Base-by-base conservation (phyloP, 148 eudicot species). In the Linanthus parryae region DNA sequence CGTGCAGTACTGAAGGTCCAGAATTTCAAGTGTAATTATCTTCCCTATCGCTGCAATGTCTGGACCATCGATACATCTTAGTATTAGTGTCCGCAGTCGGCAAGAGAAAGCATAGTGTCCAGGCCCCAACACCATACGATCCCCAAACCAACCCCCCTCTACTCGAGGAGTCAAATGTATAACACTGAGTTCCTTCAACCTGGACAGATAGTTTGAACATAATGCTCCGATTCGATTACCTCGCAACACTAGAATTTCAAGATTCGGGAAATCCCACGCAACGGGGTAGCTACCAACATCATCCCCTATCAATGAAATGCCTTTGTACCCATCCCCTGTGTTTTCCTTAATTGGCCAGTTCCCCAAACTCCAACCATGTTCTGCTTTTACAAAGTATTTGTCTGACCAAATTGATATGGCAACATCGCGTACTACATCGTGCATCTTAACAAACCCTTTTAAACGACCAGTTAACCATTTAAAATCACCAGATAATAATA, bases 401-500 rank as follows among this genome's bases (percentile, higher is more conserved):
- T 52, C 35, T 5, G 68, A 48, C 15, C 76, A 73, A 41, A 80
- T 70, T 20, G 58, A 68, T 43, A 72, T 63, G 49, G 65, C 65
- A 25, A 75, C 59, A 56, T 73, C 76, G 14, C 76, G 71, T 18
- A 73, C 68, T 22, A 72, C 76, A 35, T 76, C 78, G 40, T 75
- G 85, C 69, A 75, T 49, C 46, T 61, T 76, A 9, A 76, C 61
- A 47, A 54, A 44, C n/a, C 34, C 46, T 4, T 66, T 45, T 6
- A 2, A 38, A 38, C 5, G 13, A 2, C 5, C 13, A 8, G 42
- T n/a, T 38, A 7, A 38, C 10, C 5, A 38, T 6, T 2, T n/a
- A n/a, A 2, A 6, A 2, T 23, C 44, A 43, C 69, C 47, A 1
- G 25, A 29, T 40, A 67, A 24, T 24, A 80, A 25, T 38, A 75